Evolutionary conservation across 768 basidiomycete species (phyloP), one percentile per base, ranked within the genome.

Genomic region (Russula olivacea): DNA sequence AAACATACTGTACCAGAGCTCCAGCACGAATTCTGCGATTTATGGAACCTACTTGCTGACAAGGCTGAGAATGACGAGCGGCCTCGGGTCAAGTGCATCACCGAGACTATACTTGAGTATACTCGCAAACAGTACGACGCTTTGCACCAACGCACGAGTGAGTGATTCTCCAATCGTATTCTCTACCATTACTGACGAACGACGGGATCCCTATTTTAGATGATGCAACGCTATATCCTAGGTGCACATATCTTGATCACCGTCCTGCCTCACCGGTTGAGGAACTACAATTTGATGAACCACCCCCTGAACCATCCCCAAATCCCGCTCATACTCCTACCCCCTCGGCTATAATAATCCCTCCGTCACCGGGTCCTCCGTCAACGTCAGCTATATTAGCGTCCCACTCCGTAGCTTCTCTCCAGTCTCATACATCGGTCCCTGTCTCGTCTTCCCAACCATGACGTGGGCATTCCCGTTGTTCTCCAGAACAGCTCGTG

Each of bases 41-140:
- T 61, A 11, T 61, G 61, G 61, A 61, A 61, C 30, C 54, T 32
- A 25, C 25, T 54, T 7, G 56, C 48, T 8, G 14, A 54, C n/a
- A 10, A 8, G 3, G 57, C 45, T 12, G 34, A 40, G n/a, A n/a
- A 36, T 17, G 36, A 47, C 25, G 3, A 34, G 1, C 6, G 21
- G 28, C 5, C 15, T n/a, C 30, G 45, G 12, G 7, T 23, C 17
- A 28, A 19, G 25, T 28, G 2, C 12, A 6, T 57, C 50, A 28
- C 32, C 11, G 7, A 21, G 41, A 7, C 45, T 4, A 17, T 43
- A 5, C 61, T 63, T 11, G 23, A 48, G 41, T 19, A 52, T 23
- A 38, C 58, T 25, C 61, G 43, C 4, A 63, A 30, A 30, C n/a
- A 53, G n/a, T 58, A 53, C n/a, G 14, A 58, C 14, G 9, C n/a